phyloP scores from a whole-genome alignment of 2,329 filamentous ascomycete genomes.

The Alternaria ethzedia region DNA sequence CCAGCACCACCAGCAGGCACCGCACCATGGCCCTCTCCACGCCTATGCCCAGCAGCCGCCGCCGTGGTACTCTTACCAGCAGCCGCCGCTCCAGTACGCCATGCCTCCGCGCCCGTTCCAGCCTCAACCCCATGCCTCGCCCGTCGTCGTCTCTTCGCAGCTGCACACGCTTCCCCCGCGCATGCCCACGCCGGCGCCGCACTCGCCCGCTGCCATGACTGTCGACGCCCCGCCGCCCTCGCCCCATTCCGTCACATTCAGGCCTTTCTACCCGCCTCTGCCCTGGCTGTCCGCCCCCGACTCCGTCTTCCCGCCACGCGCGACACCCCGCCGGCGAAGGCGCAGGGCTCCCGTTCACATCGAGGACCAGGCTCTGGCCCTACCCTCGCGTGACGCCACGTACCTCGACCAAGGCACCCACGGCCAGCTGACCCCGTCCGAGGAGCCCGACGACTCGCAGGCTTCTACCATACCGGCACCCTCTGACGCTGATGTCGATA shows the following conservation, averaged over 20 bases:
- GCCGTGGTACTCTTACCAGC: slow-evolving; percentile 50
- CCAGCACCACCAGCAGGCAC: slow-evolving; percentile 39
- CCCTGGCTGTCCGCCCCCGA: slow-evolving; percentile 67
- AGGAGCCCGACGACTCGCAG: slow-evolving; percentile 49
- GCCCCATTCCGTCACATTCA: slow-evolving; percentile 36
- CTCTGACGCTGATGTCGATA: slow-evolving; percentile 59
- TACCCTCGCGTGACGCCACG: slow-evolving; percentile 54
- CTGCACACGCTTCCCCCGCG: slow-evolving; percentile 43
- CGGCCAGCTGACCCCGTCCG: slow-evolving; percentile 50
- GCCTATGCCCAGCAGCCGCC: slow-evolving; percentile 49
- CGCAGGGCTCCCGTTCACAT: slow-evolving; percentile 48
- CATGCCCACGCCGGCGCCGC: slow-evolving; percentile 41
- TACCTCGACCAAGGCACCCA: slow-evolving; percentile 22
- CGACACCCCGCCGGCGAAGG: slow-evolving; percentile 55
- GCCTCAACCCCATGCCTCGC: slow-evolving; percentile 49
- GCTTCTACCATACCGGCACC: slow-evolving; percentile 53
- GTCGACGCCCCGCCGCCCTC: slow-evolving; percentile 34
- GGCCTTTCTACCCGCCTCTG: slow-evolving; percentile 60
- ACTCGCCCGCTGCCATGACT: slow-evolving; percentile 42
- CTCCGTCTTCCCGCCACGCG: slow-evolving; percentile 60
- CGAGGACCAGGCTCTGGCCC: slow-evolving; percentile 53
- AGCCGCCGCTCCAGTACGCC: slow-evolving; percentile 41
- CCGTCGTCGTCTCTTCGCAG: slow-evolving; percentile 56
- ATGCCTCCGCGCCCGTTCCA: slow-evolving; percentile 49
- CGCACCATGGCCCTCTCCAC: slow-evolving; percentile 51